Evolutionary conservation across 345 rosid genomes (phyloP).

Genomic region (Chamaenerion angustifolium): DNA sequence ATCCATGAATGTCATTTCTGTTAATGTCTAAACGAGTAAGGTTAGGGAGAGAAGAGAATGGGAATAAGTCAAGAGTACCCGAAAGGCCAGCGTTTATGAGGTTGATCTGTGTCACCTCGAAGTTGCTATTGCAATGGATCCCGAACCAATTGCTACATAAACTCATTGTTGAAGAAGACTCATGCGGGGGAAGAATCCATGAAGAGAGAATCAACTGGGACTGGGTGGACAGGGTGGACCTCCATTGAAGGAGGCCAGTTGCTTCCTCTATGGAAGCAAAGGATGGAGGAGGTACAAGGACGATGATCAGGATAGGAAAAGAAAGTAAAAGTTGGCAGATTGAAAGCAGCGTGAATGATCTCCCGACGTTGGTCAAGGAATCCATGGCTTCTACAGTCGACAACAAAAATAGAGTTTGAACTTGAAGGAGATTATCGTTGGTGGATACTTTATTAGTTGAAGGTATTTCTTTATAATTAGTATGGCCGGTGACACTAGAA

Average conservation of each 20-base stretch:
- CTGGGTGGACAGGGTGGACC: conserved; percentile 9
- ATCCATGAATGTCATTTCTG: background rate
- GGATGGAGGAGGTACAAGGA: background rate
- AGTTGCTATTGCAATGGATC: conserved; percentile 8
- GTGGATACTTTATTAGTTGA: too few species aligned
- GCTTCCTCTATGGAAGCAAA: conserved; percentile 4
- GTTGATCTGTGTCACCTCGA: conserved; percentile 10
- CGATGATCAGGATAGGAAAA: too few species aligned
- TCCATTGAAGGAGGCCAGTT: conserved; percentile 19
- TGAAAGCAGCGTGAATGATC: too few species aligned
- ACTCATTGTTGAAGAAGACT: background rate
- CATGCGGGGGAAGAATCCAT: conserved; percentile 1
- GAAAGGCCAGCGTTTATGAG: conserved; percentile 6
- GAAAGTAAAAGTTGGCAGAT: too few species aligned
- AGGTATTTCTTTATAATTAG: too few species aligned
- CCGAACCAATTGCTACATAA: conserved; percentile 14
- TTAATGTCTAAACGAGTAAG: background rate
- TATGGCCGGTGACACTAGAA: too few species aligned
- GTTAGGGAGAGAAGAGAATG: conserved; percentile 12
- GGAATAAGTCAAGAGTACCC: conserved; percentile 16
- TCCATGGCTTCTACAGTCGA: too few species aligned
- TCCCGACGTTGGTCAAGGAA: too few species aligned
- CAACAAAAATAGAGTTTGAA: too few species aligned
- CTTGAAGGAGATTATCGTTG: too few species aligned
- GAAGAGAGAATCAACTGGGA: conserved; percentile 5